Evolutionary conservation across 768 basidiomycete genomes (phyloP), one percentile per base, ranked within the genome.

Genomic region (Pholiota microspora): DNA sequence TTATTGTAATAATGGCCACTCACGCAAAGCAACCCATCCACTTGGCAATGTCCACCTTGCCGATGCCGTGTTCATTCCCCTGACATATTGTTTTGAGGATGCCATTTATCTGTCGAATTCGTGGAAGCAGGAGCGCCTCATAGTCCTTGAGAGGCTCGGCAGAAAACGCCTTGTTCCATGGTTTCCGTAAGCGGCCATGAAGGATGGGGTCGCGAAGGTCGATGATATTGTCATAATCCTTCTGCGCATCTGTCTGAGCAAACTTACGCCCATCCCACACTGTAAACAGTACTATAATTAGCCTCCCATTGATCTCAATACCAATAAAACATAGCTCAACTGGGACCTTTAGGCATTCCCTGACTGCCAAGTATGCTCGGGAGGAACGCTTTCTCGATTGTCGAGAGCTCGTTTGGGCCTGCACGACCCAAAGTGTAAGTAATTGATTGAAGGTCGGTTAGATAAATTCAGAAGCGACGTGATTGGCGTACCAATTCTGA

Each of bases 341-440:
- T 51, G 0, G 70, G 67, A 2, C 76, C 74, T 60, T 78, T 78
- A 2, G 73, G 73, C 59, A 79, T 66, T 1, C 79, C 76, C 12
- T 62, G 59, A 2, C 60, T 49, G 8, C 77, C 77, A 16, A 76
- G 48, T 5, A 78, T 61, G 0, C 66, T 54, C 1, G 65, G 60
- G 15, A 79, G 60, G 1, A 68, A 59, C 2, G 66, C 64, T 2
- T 63, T 58, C n/a, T 74, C 72, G 25, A 59, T 59, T 6, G 77
- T 70, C 1, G 75, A 77, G 2, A 80, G 59, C 49, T 78, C 77
- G 58, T 79, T 80, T 9, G 77, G 78, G 13, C 77, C 77, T 79
- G 35, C 1, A 28, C 24, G 8, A 29, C 12, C 18, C n/a, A 3
- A 23, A 23, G 49, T 18, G 49, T 45, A n/a, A n/a, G n/a, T n/a